phyloP scores from a whole-genome alignment of 306 rosid genomes.

The Cucumis hystrix region DNA sequence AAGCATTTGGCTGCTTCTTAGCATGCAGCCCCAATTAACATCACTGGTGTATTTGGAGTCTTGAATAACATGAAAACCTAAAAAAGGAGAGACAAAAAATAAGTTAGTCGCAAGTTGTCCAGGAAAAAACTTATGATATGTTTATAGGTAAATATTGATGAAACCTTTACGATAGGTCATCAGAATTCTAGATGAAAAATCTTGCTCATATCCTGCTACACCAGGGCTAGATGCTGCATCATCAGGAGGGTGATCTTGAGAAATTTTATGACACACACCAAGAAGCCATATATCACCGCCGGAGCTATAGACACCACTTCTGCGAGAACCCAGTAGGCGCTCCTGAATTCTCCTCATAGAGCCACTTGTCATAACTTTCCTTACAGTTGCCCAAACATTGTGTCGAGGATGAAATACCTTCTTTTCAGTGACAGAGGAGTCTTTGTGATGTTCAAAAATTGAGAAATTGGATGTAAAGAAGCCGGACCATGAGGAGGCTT shows the following conservation, averaged over 20 bases:
- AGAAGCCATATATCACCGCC: slow-evolving; percentile 93
- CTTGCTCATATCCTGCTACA: slow-evolving; percentile 51
- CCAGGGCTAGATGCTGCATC: slow-evolving; percentile 29
- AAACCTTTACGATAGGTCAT: slow-evolving; percentile 89
- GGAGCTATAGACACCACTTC: slow-evolving; percentile 50
- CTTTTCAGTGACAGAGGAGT: slow-evolving; percentile 55
- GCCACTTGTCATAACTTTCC: slow-evolving; percentile 47
- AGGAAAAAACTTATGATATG: not conserved
- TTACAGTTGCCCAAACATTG: slow-evolving; percentile 74
- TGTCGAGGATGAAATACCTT: slow-evolving; percentile 48
- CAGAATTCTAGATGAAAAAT: slow-evolving; percentile 69
- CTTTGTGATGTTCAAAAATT: slow-evolving; percentile 55
- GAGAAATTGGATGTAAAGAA: slow-evolving; percentile 63
- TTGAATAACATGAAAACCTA: slow-evolving; percentile 69
- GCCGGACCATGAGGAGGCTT: slow-evolving; percentile 70
- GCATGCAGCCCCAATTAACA: slow-evolving; percentile 96
- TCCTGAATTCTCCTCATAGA: slow-evolving; percentile 88
- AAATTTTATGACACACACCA: slow-evolving; percentile 57
- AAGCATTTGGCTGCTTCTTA: slow-evolving; percentile 98
- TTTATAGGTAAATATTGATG: slow-evolving; percentile 1
- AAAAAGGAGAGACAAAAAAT: slow-evolving; percentile 7
- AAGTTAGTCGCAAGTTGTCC: slow-evolving; percentile 5
- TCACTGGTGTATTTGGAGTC: slow-evolving; percentile 84
- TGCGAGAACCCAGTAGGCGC: slow-evolving; percentile 58
- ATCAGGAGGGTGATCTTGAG: slow-evolving; percentile 40